Evolutionary conservation across 139 green algal genomes (phyloP).

Genomic region (Mesotaenium endlicherianum): DNA sequence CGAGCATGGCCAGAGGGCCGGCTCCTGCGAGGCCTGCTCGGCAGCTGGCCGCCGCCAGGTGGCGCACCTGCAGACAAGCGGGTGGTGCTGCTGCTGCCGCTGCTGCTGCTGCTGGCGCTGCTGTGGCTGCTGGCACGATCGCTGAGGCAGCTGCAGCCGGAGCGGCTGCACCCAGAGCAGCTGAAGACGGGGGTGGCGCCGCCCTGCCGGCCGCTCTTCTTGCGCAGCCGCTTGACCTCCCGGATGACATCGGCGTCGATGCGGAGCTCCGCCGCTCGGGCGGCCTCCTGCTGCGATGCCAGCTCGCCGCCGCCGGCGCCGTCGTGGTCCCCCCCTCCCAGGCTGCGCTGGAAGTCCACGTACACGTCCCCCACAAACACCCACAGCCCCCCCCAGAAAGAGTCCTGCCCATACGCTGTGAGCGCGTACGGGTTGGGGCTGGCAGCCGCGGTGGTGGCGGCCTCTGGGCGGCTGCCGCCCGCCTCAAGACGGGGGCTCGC

Average conservation of each 20-base stretch:
- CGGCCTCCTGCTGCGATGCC: constrained; percentile 6
- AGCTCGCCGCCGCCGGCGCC: neutral
- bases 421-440: too few species aligned
- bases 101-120: constrained; percentile 31
- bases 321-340: neutral
- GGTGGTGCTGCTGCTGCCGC: neutral
- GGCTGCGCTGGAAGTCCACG: constrained; percentile 20
- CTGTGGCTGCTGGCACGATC: constrained; percentile 21
- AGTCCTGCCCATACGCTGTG: too few species aligned
- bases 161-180: constrained; percentile 18
- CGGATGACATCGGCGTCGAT: constrained; percentile 31
- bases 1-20: too few species aligned
- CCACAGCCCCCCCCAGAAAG: constrained; percentile 44
- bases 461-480: neutral
- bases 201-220: constrained; percentile 32
- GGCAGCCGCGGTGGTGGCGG: neutral
- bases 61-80: neutral
- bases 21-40: too few species aligned
- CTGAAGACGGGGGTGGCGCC: neutral
- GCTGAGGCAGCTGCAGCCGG: constrained; percentile 32
- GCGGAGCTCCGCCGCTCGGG: neutral
- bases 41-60: too few species aligned
- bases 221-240: constrained; percentile 40
- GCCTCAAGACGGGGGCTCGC: neutral
- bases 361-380: constrained; percentile 44